A percentile compares a stretch with the other conserved stretches of the same genome.
Evolutionary conservation across 768 basidiomycete species (phyloP).

Genomic region (Tricholoma furcatifolium): DNA sequence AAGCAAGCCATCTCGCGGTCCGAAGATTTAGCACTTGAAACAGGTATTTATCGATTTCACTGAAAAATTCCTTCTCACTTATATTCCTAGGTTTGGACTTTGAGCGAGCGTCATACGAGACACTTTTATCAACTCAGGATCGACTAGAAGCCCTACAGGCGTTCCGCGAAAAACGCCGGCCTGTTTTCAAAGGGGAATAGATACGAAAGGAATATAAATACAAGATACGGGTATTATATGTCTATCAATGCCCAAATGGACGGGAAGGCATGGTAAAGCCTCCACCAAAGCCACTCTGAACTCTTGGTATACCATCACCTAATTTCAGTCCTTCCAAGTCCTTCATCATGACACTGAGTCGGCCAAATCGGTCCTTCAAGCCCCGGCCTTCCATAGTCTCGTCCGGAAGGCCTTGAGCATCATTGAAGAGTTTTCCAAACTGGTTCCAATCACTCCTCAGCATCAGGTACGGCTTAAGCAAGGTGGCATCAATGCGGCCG

Average conservation of each 20-base stretch:
- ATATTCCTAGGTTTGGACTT: slow-evolving; percentile 74
- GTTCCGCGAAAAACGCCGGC: slow-evolving; percentile 80
- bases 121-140: slow-evolving; percentile 71
- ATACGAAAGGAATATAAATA: slow-evolving; percentile 19
- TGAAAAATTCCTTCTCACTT: not conserved
- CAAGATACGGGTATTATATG: slow-evolving; percentile 13
- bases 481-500: slow-evolving; percentile 81
- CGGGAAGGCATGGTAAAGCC: slow-evolving; percentile 49
- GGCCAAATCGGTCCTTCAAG: slow-evolving; percentile 63
- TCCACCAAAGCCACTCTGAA: slow-evolving; percentile 52
- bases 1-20: slow-evolving; percentile 84
- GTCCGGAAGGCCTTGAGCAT: slow-evolving; percentile 43
- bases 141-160: slow-evolving; percentile 82
- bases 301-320: slow-evolving; percentile 56
- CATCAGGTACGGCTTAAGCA: slow-evolving; percentile 88
- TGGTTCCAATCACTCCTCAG: slow-evolving; percentile 90
- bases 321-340: slow-evolving; percentile 72
- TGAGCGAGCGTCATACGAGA: slow-evolving; percentile 83
- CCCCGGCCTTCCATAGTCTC: slow-evolving; percentile 44
- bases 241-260: slow-evolving; percentile 34
- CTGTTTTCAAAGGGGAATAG: slow-evolving; percentile 81
- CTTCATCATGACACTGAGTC: slow-evolving; percentile 85
- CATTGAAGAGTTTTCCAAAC: slow-evolving; percentile 80
- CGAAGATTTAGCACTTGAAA: slow-evolving; percentile 74
- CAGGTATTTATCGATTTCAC: slow-evolving; percentile 41